Evolutionary conservation across 257 asterid genomes (phyloP).

Genomic region (Capsicum baccatum): DNA sequence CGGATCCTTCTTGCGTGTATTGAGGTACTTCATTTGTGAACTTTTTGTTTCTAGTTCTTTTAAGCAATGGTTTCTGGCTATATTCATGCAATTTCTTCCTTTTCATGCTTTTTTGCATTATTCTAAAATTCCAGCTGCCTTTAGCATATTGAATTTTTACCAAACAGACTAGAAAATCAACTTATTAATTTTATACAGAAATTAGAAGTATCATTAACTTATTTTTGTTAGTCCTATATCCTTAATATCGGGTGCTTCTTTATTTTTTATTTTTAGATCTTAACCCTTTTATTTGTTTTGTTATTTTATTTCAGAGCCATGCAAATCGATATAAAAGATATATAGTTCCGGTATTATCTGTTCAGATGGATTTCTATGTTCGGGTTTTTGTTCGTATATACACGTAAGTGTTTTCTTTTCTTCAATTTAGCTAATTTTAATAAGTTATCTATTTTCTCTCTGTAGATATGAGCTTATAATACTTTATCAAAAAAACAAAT

Average conservation of each 20-base stretch:
- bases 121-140: background rate
- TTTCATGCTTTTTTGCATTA: constrained; percentile 20
- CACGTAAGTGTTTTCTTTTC: constrained; percentile 62
- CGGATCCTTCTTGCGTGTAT: constrained; percentile 95
- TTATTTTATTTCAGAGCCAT: constrained; percentile 74
- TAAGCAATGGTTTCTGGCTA: background rate
- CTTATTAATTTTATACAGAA: background rate
- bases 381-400: constrained; percentile 93
- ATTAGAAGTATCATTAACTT: background rate
- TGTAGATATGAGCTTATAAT: constrained; percentile 27
- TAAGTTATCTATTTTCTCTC: background rate
- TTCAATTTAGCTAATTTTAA: background rate
- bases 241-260: background rate
- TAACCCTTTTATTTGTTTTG: background rate
- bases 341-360: constrained; percentile 90
- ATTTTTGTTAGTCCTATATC: background rate
- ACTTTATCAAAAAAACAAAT: too few species aligned
- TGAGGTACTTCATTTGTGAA: constrained; percentile 59
- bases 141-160: constrained; percentile 16
- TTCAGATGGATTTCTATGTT: constrained; percentile 96
- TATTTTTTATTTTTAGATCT: background rate
- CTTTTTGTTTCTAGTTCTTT: constrained; percentile 3
- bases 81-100: background rate
- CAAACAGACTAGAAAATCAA: background rate
- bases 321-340: constrained; percentile 96